Base-by-base conservation (phyloP, 108 stramenopile species). In the Nitzschia sp. region DNA sequence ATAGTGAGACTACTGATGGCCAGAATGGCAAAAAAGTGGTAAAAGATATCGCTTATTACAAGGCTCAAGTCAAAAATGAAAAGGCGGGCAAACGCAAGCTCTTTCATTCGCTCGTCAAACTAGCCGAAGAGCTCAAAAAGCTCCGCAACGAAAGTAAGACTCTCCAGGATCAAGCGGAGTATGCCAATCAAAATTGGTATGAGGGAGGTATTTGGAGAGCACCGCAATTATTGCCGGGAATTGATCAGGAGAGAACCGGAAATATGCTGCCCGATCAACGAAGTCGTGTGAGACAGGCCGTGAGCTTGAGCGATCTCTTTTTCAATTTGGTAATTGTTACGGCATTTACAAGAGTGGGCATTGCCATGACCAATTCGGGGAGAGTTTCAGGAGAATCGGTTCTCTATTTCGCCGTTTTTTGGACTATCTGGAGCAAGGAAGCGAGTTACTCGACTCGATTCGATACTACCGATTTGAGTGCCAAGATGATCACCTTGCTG, bases 381-480 rank as follows among this genome's bases (percentile, higher is more conserved):
- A 64, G 34, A 2, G 67, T 93, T 25, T 71, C 80, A 29, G 54
- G 59, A 11, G 75, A 83, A 36, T 66, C 79, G 15, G 18, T 93
- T 8, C 69, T 85, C 13, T 93, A 90, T 63, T 93, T 90, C 80
- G 87, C 87, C n/a, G 75, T 90, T 24, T 93, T 93, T 80, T 93
- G 87, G 86, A 78, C 70, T 46, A 85, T 93, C 23, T 93, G 89
- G 89, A 64, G 76, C 59, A 93, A 93, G 75, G 87, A 93, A 64
- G 84, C 85, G 0, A 54, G 63, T 30, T 93, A 89, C 57, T 78
- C 78, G 19, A 93, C 89, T 6, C 71, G 92, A 23, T 93, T 93
- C 54, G 92, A 93, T 66, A 90, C 89, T 15, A 83, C 87, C 21
- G 92, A 93, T 61, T 67, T 93, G 53, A 85, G 82, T 45, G 85